Percentiles rank a stretch among this genome's conserved stretches.
Conservation (phyloP, 2,329 filamentous ascomycete species). For the Rhynchosporium secalis region DNA sequence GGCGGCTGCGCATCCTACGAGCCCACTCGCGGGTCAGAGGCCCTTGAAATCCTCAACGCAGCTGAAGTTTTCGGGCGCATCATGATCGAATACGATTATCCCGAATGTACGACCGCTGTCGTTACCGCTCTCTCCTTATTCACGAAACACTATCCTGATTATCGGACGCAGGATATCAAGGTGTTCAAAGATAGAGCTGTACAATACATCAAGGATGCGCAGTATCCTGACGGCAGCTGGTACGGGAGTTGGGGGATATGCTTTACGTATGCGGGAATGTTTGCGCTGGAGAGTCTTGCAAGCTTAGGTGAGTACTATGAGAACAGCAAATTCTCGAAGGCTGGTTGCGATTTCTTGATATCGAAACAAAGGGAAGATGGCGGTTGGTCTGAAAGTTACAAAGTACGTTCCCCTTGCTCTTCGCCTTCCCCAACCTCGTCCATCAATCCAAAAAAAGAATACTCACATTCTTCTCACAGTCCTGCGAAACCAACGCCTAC, state of each 20-base stretch:
- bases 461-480: slow-evolving; percentile 55
- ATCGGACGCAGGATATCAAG: slow-evolving; percentile 74
- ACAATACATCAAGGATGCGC: slow-evolving; percentile 77
- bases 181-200: slow-evolving; percentile 72
- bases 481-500: slow-evolving; percentile 76
- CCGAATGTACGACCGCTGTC: slow-evolving; percentile 94
- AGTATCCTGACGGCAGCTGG: slow-evolving; percentile 86
- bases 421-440: background rate
- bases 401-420: slow-evolving; percentile 45
- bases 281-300: slow-evolving; percentile 83
- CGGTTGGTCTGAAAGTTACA: slow-evolving; percentile 96
- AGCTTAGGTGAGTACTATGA: slow-evolving; percentile 79
- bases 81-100: slow-evolving; percentile 99
- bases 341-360: slow-evolving; percentile 83
- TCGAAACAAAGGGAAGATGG: slow-evolving; percentile 84
- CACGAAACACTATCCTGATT: slow-evolving; percentile 75
- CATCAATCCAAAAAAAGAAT: slow-evolving; percentile 45
- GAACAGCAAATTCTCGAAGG: slow-evolving; percentile 68
- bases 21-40: slow-evolving; percentile 72
- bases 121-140: slow-evolving; percentile 87
- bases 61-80: slow-evolving; percentile 96
- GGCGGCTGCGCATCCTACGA: slow-evolving; percentile 94
- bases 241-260: slow-evolving; percentile 98
- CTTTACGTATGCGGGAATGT: slow-evolving; percentile 97
- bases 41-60: slow-evolving; percentile 84